Percentiles rank a stretch among this genome's conserved stretches.
phyloP scores from a whole-genome alignment of 2,329 filamentous ascomycete species.

The Zasmidium angulare region DNA sequence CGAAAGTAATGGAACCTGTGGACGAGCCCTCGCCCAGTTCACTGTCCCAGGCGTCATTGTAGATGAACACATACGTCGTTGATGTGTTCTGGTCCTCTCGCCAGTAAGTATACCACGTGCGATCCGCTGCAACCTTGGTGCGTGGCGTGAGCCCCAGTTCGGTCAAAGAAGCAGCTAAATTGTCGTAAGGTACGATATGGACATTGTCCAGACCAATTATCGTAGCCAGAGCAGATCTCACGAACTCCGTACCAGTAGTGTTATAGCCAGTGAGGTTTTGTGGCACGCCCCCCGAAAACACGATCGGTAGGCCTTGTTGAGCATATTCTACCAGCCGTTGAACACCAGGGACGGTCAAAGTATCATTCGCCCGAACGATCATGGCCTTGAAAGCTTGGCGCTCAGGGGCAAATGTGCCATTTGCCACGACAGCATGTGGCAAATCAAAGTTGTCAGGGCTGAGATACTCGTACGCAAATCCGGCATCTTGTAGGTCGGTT shows the following conservation, averaged over 20 bases:
- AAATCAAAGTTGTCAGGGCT: conserved; percentile 46
- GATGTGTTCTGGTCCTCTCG: conserved; percentile 29
- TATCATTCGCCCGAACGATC: conserved; percentile 39
- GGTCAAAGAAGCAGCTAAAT: conserved; percentile 35
- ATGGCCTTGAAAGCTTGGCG: conserved; percentile 46
- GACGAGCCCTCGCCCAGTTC: conserved; percentile 20
- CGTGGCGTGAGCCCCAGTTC: conserved; percentile 36
- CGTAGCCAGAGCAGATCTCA: conserved; percentile 25
- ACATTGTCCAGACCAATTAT: conserved; percentile 37
- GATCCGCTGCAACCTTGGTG: conserved; percentile 24
- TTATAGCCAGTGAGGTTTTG: conserved; percentile 22
- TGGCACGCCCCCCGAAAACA: conserved; percentile 42
- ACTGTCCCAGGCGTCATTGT: conserved; percentile 38
- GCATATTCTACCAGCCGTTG: conserved; percentile 38
- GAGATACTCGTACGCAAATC: conserved; percentile 45
- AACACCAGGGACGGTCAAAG: conserved; percentile 38
- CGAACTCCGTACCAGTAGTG: conserved; percentile 9
- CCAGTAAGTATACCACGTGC: conserved; percentile 40
- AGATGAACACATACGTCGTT: conserved; percentile 43
- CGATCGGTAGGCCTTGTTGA: conserved; percentile 42
- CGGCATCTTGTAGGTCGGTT: conserved; percentile 24
- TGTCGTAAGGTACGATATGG: conserved; percentile 32
- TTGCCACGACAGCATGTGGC: conserved; percentile 38
- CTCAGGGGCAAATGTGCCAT: conserved; percentile 41
- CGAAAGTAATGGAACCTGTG: conserved; percentile 32